Evolutionary conservation across 495 filamentous ascomycete genomes (phyloP), one percentile per base, ranked within the genome.

Genomic region (Trichoderma virens): DNA sequence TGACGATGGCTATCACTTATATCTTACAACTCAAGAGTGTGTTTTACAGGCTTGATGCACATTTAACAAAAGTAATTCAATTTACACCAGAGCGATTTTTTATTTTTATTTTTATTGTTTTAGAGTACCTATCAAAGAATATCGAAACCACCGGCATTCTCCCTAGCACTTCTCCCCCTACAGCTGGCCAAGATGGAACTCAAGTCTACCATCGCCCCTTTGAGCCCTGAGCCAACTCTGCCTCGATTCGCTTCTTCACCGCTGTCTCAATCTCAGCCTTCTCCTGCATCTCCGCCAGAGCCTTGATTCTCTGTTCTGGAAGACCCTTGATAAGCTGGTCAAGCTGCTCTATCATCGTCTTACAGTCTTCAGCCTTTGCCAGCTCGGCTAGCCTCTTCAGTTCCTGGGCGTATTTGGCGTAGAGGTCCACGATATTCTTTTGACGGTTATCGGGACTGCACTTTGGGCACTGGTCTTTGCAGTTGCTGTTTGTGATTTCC

Each of bases 201-300:
- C n/a, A n/a, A n/a, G n/a, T n/a, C n/a, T n/a, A n/a, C n/a, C n/a
- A n/a, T n/a, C n/a, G n/a, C n/a, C n/a, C n/a, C n/a, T n/a, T n/a
- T n/a, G n/a, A n/a, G n/a, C n/a, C n/a, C n/a, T n/a, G n/a, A 3
- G 34, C 56, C 51, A 64, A 59, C 35, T 47, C 28, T 20, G 30
- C 30, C 47, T 25, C 14, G 1, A 45, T 14, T 5, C 41, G 9
- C 41, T 7, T 45, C 41, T 18, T 20, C 41, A 18, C 41, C 41
- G 16, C 41, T 14, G 13, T 18, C 41, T 45, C 41, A 5, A 5
- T 5, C 41, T 45, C 41, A 45, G 18, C 16, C 41, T 18, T 45
- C 2, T 64, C 41, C 59, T 62, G 45, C 64, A 68, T 38, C 60
- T 63, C 27, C 32, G 16, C 20, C 35, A 23, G 32, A 34, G 59